A percentile compares a stretch with the other conserved stretches of the same genome.
Evolutionary conservation across 2,329 filamentous ascomycete genomes (phyloP).

Genomic region (Chrysoporthe puriensis): DNA sequence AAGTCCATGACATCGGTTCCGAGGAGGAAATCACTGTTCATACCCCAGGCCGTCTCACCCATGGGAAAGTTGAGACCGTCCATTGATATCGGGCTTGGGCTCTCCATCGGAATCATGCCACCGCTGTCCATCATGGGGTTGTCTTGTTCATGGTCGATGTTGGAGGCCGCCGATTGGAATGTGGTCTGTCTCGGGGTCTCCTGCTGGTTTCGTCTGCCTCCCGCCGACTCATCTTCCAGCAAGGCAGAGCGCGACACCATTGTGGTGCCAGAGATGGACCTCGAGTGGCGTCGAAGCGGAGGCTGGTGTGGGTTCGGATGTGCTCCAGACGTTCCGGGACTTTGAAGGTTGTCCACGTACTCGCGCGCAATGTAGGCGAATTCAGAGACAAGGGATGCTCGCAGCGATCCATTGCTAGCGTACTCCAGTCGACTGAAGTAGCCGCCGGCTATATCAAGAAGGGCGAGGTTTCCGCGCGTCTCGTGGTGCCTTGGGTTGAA

Average conservation of each 20-base stretch:
- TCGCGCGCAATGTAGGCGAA: slow-evolving; percentile 48
- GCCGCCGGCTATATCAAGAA: slow-evolving; percentile 46
- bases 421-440: slow-evolving; percentile 49
- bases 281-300: neutral
- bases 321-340: neutral
- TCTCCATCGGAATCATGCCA: neutral
- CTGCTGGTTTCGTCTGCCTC: neutral
- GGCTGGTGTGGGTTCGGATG: neutral
- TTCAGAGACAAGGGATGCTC: slow-evolving; percentile 42
- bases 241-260: neutral
- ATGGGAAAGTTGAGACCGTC: slow-evolving; percentile 9
- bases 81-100: neutral
- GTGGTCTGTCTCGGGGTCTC: neutral
- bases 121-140: neutral
- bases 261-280: neutral
- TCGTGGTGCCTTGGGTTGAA: slow-evolving; percentile 42
- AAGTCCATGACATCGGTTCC: slow-evolving; percentile 6
- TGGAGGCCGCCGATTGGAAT: neutral
- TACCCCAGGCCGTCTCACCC: neutral
- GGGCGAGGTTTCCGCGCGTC: slow-evolving; percentile 41
- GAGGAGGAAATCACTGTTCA: neutral
- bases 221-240: neutral
- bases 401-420: slow-evolving; percentile 41
- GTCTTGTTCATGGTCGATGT: neutral
- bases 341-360: slow-evolving; percentile 38